These are phyloP conservation scores for Pleurotus pulmonarius DNA, from an alignment of 768 basidiomycete genomes.

Conservation along the genomic window DNA sequence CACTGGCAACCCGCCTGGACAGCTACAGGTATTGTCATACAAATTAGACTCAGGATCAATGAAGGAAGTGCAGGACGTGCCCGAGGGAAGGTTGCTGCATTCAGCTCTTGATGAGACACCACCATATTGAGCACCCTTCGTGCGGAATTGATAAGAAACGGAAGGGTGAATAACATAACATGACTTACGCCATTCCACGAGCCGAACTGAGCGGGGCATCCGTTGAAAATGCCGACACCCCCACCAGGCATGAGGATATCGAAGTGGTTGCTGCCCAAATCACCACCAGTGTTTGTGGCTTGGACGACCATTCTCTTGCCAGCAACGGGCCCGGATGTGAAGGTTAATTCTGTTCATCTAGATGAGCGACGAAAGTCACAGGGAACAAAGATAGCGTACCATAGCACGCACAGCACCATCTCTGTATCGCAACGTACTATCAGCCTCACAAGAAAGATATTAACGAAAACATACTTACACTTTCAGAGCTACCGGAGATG, in stretches of 20 bases:
- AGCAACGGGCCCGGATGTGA: constrained; percentile 2
- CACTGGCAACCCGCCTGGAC: constrained; percentile 1
- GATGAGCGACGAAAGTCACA: not conserved
- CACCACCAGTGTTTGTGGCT: constrained; percentile 5
- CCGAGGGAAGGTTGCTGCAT: constrained; percentile 1
- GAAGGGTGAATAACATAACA: not conserved
- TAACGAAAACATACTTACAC: not conserved
- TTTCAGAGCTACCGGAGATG: constrained; percentile 3
- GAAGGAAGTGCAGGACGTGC: not conserved
- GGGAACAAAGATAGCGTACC: not conserved
- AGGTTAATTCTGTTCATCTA: not conserved
- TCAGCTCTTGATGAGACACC: not conserved
- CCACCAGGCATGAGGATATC: constrained; percentile 7
- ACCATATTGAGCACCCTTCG: constrained; percentile 4
- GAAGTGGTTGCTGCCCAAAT: constrained; percentile 3
- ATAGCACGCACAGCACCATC: constrained; percentile 6
- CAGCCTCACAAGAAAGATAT: not conserved
- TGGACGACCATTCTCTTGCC: constrained; percentile 6
- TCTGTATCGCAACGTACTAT: not conserved
- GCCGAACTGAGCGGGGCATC: constrained; percentile 5
- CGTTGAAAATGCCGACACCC: constrained; percentile 3
- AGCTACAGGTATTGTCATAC: not conserved
- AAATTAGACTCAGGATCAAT: too few species aligned
- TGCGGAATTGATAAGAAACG: not conserved
- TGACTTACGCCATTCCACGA: constrained; percentile 7